These are phyloP conservation scores for Phytophthora boehmeriae DNA, from an alignment of 352 stramenopile species.

Conservation along the genomic window DNA sequence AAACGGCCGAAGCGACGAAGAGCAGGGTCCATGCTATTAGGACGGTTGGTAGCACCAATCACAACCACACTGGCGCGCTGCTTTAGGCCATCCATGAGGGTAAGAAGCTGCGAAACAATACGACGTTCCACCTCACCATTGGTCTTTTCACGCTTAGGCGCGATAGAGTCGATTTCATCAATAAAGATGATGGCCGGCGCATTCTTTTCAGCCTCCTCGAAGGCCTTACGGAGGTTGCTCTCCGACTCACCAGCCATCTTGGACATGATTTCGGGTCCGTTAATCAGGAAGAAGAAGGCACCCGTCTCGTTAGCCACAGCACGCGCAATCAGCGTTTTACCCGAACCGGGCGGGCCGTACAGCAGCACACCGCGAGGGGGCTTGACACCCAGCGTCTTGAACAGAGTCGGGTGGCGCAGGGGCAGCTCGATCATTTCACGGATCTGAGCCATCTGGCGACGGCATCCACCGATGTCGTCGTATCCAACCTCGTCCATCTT, in stretches of 20 bases:
- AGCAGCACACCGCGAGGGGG: conserved; percentile 99
- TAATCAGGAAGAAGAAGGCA: conserved; percentile 99
- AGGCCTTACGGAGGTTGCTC: conserved; percentile 95
- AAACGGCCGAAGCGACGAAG: conserved; percentile 99
- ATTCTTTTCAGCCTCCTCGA: conserved; percentile 99
- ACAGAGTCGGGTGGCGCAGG: conserved; percentile 96
- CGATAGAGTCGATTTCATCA: conserved; percentile 99
- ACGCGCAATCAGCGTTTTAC: conserved; percentile 99
- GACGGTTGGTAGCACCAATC: conserved; percentile 99
- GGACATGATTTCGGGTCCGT: conserved; percentile 99
- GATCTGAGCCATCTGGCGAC: conserved; percentile 99
- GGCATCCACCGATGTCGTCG: conserved; percentile 98
- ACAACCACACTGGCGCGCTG: conserved; percentile 95
- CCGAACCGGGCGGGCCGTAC: conserved; percentile 97
- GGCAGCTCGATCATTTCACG: conserved; percentile 99
- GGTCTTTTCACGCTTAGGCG: conserved; percentile 99
- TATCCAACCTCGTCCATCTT: conserved; percentile 99
- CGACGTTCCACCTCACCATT: conserved; percentile 99
- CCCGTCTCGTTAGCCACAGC: conserved; percentile 99
- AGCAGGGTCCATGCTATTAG: conserved; percentile 98
- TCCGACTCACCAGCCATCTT: conserved; percentile 96
- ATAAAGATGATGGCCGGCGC: conserved; percentile 99
- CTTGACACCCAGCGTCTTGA: conserved; percentile 99
- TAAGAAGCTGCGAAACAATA: conserved; percentile 99
- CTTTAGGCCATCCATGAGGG: conserved; percentile 98